Conservation (phyloP, 371 early-diverging fungal species). For the Syncephalis plumigaleata region DNA sequence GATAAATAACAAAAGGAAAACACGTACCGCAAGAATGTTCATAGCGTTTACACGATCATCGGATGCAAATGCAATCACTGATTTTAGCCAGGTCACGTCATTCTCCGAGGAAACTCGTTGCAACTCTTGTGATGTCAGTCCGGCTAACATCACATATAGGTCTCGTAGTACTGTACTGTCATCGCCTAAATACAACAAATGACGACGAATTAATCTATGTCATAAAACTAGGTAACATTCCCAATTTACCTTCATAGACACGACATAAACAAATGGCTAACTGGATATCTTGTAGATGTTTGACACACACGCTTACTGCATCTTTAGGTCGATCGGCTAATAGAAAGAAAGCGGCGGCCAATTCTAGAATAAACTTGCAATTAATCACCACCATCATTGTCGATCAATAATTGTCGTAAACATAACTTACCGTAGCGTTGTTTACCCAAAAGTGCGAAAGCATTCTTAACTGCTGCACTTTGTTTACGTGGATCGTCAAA, state of each 20-base stretch:
- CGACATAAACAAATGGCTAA: slow-evolving; percentile 81
- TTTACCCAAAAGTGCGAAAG: slow-evolving; percentile 85
- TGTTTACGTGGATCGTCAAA: slow-evolving; percentile 76
- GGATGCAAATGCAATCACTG: no score
- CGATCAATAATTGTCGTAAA: background rate
- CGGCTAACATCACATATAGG: background rate
- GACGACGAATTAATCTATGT: background rate
- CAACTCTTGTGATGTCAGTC: no score
- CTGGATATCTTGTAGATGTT: slow-evolving; percentile 76
- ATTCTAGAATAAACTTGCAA: slow-evolving; percentile 22
- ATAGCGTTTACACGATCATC: no score
- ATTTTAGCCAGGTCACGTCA: no score
- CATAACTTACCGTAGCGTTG: slow-evolving; percentile 63
- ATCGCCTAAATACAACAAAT: background rate
- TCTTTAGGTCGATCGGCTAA: slow-evolving; percentile 72
- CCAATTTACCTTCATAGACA: slow-evolving; percentile 58
- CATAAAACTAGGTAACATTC: background rate
- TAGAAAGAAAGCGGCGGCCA: slow-evolving; percentile 91
- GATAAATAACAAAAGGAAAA: no score
- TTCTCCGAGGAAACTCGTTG: no score
- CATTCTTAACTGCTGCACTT: slow-evolving; percentile 91
- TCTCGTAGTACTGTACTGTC: background rate
- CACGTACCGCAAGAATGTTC: no score
- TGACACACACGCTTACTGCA: slow-evolving; percentile 80
- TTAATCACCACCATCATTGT: no score